Evolutionary conservation across 2,329 filamentous ascomycete species (phyloP).

Genomic region (Ophiostoma piceae): DNA sequence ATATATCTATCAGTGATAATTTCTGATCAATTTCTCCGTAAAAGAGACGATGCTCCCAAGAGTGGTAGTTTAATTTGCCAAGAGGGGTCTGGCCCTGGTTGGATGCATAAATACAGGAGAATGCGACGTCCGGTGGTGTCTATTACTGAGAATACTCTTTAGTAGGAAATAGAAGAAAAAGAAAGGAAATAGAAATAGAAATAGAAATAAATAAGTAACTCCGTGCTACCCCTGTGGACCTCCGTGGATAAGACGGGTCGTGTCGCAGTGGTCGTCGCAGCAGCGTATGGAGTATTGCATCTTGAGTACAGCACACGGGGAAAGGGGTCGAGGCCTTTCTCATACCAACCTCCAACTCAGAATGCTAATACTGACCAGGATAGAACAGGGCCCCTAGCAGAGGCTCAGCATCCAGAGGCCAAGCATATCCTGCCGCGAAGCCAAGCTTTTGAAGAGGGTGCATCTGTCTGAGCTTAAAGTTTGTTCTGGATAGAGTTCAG

Average conservation of each 20-base stretch:
- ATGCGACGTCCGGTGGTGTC: background rate
- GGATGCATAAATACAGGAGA: background rate
- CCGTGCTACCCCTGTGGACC: constrained; percentile 7
- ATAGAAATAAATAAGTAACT: background rate
- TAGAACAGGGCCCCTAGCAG: background rate
- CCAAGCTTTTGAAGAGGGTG: constrained; percentile 1
- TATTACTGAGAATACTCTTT: too few species aligned
- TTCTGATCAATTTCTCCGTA: background rate
- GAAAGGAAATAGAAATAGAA: background rate
- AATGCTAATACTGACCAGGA: background rate
- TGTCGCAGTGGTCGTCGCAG: constrained; percentile 12
- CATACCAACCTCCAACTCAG: too few species aligned
- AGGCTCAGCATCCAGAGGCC: background rate
- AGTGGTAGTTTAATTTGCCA: constrained; percentile 9
- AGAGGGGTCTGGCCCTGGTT: background rate
- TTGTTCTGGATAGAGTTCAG: background rate
- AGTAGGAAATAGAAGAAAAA: background rate
- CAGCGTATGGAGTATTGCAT: constrained; percentile 1
- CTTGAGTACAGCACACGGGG: background rate
- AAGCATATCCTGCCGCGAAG: constrained; percentile 5
- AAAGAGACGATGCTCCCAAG: background rate
- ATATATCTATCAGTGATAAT: background rate
- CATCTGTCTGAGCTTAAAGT: constrained; percentile 12
- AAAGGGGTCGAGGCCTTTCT: background rate
- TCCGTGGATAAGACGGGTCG: constrained; percentile 4